Base-by-base conservation (phyloP, 75 land plant species). In the Pinus taeda region DNA sequence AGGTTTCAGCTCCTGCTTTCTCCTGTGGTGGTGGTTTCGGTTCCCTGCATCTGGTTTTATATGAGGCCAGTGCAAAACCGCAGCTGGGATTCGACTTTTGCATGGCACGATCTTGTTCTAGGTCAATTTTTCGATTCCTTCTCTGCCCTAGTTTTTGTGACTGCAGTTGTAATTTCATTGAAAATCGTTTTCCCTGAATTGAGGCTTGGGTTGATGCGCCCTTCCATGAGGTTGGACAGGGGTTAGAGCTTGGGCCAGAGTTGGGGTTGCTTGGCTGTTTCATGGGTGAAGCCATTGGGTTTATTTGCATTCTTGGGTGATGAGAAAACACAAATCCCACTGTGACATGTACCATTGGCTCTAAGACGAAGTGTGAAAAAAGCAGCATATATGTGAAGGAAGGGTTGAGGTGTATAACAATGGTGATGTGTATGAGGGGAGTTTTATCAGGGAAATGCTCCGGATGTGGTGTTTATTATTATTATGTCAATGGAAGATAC, bases 351-450 rank as follows among this genome's bases (percentile, higher is more conserved):
- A 81, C 90, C 11, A 88, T 90, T 60, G 89, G 94, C 21, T 84
- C 87, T 29, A 78, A 79, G 58, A 65, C 81, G 3, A 78, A 82
- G 77, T 87, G 91, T 76, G 84, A n/a, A 36, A 66, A 62, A 9
- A 69, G 61, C 60, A 53, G 30, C 53, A 74, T n/a, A n/a, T n/a
- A n/a, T 60, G 75, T 3, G 21, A 81, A 6, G 95, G 92, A 77
- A 95, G 93, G 13, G 89, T 95, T 55, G 91, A 95, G 77, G 81
- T 84, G 17, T 92, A 90, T 81, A 90, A 89, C 78, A 95, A 92
- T 78, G 95, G 98, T 15, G 98, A 95, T 69, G 81, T 81, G 60
- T 95, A 95, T 78, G 98, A 95, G 59, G 98, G 26, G 83, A 85
- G 49, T 85, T 85, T 29, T 67, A 78, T 36, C 84, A 79, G 86